Percentiles rank a stretch among this genome's conserved stretches.
phyloP scores from a whole-genome alignment of 75 land plant species.

The Pinus taeda region DNA sequence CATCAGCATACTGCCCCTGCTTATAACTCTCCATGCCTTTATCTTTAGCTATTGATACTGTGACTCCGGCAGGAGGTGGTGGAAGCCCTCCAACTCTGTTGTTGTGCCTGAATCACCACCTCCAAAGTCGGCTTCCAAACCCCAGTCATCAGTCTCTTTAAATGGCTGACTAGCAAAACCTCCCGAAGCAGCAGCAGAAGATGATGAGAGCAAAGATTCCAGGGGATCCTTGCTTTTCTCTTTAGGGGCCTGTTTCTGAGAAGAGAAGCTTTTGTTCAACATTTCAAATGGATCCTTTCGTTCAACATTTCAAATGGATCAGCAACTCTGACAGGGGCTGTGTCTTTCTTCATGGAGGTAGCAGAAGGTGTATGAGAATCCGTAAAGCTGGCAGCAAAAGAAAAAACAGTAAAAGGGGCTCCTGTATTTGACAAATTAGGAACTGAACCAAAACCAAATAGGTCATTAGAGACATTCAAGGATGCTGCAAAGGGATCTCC shows the following conservation, averaged over 20 bases:
- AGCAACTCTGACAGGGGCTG: not conserved
- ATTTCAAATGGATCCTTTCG: no score
- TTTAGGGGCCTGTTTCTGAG: conserved; percentile 21
- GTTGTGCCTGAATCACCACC: no score
- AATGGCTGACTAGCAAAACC: conserved; percentile 17
- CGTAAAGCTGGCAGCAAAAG: not conserved
- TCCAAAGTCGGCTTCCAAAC: no score
- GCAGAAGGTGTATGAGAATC: conserved; percentile 6
- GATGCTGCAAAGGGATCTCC: conserved; percentile 14
- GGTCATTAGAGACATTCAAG: conserved; percentile 3
- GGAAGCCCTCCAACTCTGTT: no score
- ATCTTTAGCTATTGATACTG: no score
- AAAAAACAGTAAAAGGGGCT: not conserved
- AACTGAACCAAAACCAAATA: not conserved
- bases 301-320: conserved; percentile 21
- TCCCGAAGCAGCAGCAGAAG: conserved; percentile 15
- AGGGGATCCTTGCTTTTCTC: conserved; percentile 38
- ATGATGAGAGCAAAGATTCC: conserved; percentile 48
- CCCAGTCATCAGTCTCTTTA: no score
- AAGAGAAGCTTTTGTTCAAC: no score
- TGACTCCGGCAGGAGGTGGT: no score
- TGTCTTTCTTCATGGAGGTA: not conserved
- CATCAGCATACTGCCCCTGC: no score
- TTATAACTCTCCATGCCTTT: no score
- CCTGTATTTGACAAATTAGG: conserved; percentile 4